These are phyloP conservation scores for Heliocybe sulcata DNA, from an alignment of 1,284 basidiomycete species.

Conservation along the genomic window DNA sequence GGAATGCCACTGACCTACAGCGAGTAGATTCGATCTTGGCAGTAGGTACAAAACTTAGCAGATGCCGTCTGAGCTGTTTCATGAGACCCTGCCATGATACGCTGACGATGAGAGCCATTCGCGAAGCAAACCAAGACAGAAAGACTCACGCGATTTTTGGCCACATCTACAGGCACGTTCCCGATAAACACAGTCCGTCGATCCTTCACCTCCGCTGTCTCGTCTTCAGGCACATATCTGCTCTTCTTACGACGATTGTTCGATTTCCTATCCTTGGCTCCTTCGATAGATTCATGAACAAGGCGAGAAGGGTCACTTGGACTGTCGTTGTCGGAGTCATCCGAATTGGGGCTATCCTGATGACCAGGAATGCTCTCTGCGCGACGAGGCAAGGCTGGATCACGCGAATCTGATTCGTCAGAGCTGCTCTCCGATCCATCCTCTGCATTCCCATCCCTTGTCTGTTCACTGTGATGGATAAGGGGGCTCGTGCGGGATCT, in stretches of 20 bases:
- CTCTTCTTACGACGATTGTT: conserved; percentile 16
- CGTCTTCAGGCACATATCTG: conserved; percentile 52
- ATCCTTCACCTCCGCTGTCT: conserved; percentile 67
- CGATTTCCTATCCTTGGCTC: conserved; percentile 13
- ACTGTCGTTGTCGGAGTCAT: conserved; percentile 19
- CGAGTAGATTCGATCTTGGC: conserved; percentile 86
- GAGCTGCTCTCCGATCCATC: background rate
- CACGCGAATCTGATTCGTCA: conserved; percentile 9
- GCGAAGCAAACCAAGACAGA: background rate
- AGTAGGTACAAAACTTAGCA: conserved; percentile 59
- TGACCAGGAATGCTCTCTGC: background rate
- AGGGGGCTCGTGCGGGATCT: background rate
- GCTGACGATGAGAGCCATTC: background rate
- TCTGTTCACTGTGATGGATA: background rate
- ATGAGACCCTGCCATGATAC: conserved; percentile 35
- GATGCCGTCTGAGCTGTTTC: conserved; percentile 68
- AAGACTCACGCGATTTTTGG: conserved; percentile 61
- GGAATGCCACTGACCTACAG: conserved; percentile 86
- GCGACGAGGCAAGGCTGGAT: background rate
- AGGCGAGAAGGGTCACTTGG: conserved; percentile 31
- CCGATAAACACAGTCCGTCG: conserved; percentile 90
- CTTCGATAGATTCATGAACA: conserved; percentile 35
- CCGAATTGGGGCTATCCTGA: background rate
- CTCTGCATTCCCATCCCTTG: background rate
- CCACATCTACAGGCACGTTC: conserved; percentile 76